Evolutionary conservation across 2,329 filamentous ascomycete genomes (phyloP).

Genomic region (Ciborinia camelliae): DNA sequence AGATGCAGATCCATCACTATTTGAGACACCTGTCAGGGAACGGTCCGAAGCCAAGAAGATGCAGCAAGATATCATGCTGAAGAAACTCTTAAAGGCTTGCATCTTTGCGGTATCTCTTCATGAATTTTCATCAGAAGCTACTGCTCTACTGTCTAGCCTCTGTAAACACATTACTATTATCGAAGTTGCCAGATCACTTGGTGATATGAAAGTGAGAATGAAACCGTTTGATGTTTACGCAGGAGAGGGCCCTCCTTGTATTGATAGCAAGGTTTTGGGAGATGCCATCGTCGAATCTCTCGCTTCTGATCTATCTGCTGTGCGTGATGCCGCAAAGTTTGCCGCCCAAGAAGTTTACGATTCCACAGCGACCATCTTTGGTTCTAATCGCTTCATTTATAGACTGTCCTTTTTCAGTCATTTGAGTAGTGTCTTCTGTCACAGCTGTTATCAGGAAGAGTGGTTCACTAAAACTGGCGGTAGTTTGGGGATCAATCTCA

Average conservation of each 20-base stretch:
- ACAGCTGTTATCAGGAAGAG: conserved; percentile 94
- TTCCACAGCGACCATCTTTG: conserved; percentile 74
- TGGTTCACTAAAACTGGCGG: conserved; percentile 98
- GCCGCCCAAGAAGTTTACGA: conserved; percentile 77
- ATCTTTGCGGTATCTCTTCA: conserved; percentile 82
- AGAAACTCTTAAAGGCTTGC: conserved; percentile 83
- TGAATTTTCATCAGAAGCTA: conserved; percentile 74
- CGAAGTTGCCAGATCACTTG: conserved; percentile 81
- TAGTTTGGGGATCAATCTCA: conserved; percentile 80
- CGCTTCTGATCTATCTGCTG: conserved; percentile 75
- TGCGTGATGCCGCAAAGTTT: conserved; percentile 78
- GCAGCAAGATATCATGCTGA: conserved; percentile 75
- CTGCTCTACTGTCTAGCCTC: conserved; percentile 71
- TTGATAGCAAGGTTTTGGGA: conserved; percentile 82
- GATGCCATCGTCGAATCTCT: conserved; percentile 89
- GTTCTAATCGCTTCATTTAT: conserved; percentile 65
- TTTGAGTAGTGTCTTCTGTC: conserved; percentile 79
- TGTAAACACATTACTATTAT: conserved; percentile 88
- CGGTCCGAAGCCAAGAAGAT: conserved; percentile 85
- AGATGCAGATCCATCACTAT: conserved; percentile 65
- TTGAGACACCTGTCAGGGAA: conserved; percentile 73
- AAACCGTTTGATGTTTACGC: conserved; percentile 80
- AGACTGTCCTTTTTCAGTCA: conserved; percentile 81
- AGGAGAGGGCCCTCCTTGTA: conserved; percentile 80
- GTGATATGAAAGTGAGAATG: conserved; percentile 70